Base-by-base conservation (phyloP, 345 rosid species). In the Citrus sp. region DNA sequence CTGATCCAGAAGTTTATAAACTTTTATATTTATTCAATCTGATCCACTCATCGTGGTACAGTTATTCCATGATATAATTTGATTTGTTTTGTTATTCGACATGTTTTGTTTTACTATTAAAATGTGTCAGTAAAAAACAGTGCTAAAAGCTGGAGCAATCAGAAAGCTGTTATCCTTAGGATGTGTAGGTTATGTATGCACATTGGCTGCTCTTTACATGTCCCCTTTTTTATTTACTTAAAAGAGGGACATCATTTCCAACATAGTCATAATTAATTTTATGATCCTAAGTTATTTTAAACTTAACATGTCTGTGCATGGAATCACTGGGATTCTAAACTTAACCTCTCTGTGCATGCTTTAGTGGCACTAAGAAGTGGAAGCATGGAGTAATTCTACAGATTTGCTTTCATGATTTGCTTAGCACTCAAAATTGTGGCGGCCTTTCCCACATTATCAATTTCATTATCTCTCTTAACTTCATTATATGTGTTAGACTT, bases 401-500 rank as follows among this genome's bases (percentile, higher is more conserved):
- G 58, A 16, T 64, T 21, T 6, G 68, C 9, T 64, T 32, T 9
- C 18, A 10, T 75, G 60, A 75, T 75, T 73, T 63, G 22, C 13
- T 51, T 19, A 14, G 16, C 35, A 46, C 63, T 32, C 54, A 34
- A 13, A 32, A 40, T 42, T 49, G 25, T 27, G 18, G 35, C 34
- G 0, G 59, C 66, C 61, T 69, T 67, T 35, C 56, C 35, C 24
- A 16, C 2, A 19, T 67, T 67, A 16, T 55, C 22, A 6, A 62
- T 28, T 60, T 74, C 59, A 21, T 25, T 60, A 22, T 84, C 54
- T 56, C 25, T 28, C 24, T 18, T 38, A 12, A 27, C 35, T 61
- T 65, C 37, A n/a, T 61, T 69, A 72, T 59, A n/a, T 68, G 51
- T 66, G 72, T 67, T 66, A n/a, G 18, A 71, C 8, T 69, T 73